Evolutionary conservation across 2,329 filamentous ascomycete genomes (phyloP).

Genomic region (Orbilia javanica): DNA sequence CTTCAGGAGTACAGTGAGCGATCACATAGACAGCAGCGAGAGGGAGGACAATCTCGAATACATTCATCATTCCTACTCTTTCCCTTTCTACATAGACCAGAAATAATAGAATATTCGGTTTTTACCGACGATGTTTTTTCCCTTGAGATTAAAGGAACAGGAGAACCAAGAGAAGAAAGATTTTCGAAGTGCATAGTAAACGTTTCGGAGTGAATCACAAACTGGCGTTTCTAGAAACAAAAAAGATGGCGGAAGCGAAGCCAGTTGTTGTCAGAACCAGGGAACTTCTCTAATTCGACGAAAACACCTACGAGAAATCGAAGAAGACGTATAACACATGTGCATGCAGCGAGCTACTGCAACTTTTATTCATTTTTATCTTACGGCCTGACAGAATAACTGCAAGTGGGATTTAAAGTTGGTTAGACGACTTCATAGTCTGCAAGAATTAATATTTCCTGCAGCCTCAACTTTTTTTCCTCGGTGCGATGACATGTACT

Average conservation of each 20-base stretch:
- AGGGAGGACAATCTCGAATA: neutral
- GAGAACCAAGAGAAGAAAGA: neutral
- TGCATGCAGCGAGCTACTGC: slow-evolving; percentile 20
- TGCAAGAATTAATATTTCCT: neutral
- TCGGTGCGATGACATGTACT: neutral
- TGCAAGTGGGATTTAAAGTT: slow-evolving; percentile 1
- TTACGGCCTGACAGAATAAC: neutral
- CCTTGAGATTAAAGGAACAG: too few relatives aligned
- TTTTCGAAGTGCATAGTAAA: neutral
- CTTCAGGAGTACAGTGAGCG: neutral
- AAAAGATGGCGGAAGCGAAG: neutral
- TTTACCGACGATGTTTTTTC: neutral
- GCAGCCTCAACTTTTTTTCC: neutral
- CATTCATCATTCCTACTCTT: neutral
- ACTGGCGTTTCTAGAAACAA: neutral
- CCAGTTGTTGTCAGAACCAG: neutral
- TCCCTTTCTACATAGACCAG: neutral
- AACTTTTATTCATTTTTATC: slow-evolving; percentile 6
- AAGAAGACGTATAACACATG: slow-evolving; percentile 11
- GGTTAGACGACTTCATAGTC: neutral
- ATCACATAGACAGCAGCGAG: neutral
- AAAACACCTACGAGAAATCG: too few relatives aligned
- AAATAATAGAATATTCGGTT: neutral
- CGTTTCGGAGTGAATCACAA: slow-evolving; percentile 3
- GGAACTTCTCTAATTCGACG: too few relatives aligned